Base-by-base conservation (phyloP, 148 eudicot genomes). In the Camellia japonica region DNA sequence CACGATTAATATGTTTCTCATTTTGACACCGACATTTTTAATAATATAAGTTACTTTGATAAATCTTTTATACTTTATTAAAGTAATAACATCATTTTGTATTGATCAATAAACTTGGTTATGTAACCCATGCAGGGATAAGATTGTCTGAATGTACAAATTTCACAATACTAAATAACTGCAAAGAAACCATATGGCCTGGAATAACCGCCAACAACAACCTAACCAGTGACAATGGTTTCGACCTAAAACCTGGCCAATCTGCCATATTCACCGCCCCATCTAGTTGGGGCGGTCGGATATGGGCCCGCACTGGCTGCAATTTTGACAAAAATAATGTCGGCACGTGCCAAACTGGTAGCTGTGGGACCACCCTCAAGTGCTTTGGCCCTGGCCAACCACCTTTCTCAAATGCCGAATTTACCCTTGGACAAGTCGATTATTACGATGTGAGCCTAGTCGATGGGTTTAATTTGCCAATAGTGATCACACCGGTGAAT, bases 361-460 rank as follows among this genome's bases (percentile, higher is more conserved):
- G 79, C 55, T 81, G 83, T 42, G 70, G 69, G 42, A 75, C 55
- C 42, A 7, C 79, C 59, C 62, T 81, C 15, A 81, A 81, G 20
- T 81, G 83, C 30, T 58, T 68, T 1, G 75, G 79, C 49, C 73
- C 89, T 0, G 93, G 93, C 4, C 65, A 74, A 0, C 83, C 93
- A 1, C 93, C 93, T 3, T 88, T 91, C 30, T 85, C 93, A 1
- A 78, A 87, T 42, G 98, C 93, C 0, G 98, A 94, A 81, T 92
- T 94, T 79, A 93, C 90, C 61, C 93, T 94, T 3, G 90, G 90
- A 13, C 23, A 72, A 3, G 7, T 64, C 1, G 95, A 93, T 52
- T 95, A 84, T 79, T 95, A 95, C 83, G 98, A 95, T 75, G 98
- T 95, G 15, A 95, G 98, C 84, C 90, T 95, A 2, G 98, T 95